A percentile compares a stretch with the other conserved stretches of the same genome.
Evolutionary conservation across 75 land plant species (phyloP).

Genomic region (Pinus tabuliformis): DNA sequence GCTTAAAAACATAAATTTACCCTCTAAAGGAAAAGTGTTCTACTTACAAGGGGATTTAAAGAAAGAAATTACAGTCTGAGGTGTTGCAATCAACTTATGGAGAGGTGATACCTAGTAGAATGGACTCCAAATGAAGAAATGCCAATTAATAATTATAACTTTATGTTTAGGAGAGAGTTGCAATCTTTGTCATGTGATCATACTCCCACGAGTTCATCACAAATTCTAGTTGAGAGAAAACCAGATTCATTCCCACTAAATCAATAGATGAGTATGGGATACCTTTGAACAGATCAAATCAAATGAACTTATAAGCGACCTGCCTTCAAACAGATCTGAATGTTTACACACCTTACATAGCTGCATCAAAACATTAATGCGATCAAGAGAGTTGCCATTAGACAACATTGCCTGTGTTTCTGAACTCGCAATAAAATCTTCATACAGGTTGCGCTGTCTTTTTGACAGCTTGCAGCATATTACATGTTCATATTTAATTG

Average conservation of each 20-base stretch:
- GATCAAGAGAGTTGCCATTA: slow-evolving; percentile 86
- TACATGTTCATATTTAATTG: slow-evolving; percentile 90
- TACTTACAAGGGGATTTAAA: no score
- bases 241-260: slow-evolving; percentile 44
- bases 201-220: slow-evolving; percentile 81
- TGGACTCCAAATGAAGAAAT: no score
- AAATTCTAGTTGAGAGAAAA: slow-evolving; percentile 65
- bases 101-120: no score
- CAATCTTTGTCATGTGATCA: slow-evolving; percentile 48
- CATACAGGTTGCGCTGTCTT: slow-evolving; percentile 91
- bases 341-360: slow-evolving; percentile 97
- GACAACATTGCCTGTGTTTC: slow-evolving; percentile 97
- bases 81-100: no score
- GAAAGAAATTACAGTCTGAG: no score
- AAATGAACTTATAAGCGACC: slow-evolving; percentile 93
- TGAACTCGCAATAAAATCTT: slow-evolving; percentile 97
- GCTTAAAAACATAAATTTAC: no score
- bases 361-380: slow-evolving; percentile 97
- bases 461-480: slow-evolving; percentile 83
- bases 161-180: slow-evolving; percentile 30
- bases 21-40: no score
- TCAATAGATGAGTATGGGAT: slow-evolving; percentile 52
- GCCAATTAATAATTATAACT: no score
- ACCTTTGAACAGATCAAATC: slow-evolving; percentile 74
- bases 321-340: slow-evolving; percentile 97